Evolutionary conservation across 179 eudicot genomes (phyloP).

Genomic region (Amaranthus tricolor): DNA sequence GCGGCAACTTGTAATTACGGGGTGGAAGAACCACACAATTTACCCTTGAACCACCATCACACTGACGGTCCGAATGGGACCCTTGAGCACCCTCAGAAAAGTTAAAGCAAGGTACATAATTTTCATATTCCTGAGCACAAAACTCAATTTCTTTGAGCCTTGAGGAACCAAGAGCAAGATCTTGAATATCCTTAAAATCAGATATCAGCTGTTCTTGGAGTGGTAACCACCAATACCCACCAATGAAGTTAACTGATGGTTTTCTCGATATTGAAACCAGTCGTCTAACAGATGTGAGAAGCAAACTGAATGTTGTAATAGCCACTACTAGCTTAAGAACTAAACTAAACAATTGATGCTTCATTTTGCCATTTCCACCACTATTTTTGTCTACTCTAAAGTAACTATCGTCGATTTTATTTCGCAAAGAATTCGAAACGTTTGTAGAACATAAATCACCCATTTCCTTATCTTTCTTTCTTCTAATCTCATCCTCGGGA

Average conservation of each 20-base stretch:
- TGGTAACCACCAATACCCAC: slow-evolving; percentile 49
- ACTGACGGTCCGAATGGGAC: slow-evolving; percentile 60
- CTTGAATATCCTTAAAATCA: slow-evolving; percentile 73
- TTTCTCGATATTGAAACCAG: slow-evolving; percentile 51
- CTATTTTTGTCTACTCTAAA: slow-evolving; percentile 9
- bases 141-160: slow-evolving; percentile 68
- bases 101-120: slow-evolving; percentile 82
- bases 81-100: slow-evolving; percentile 42
- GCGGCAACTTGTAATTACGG: slow-evolving; percentile 66
- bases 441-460: slow-evolving; percentile 16
- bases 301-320: slow-evolving; percentile 47
- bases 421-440: slow-evolving; percentile 10
- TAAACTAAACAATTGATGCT: slow-evolving; percentile 14
- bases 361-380: slow-evolving; percentile 18
- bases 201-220: slow-evolving; percentile 86
- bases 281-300: slow-evolving; percentile 78
- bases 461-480: slow-evolving; percentile 25
- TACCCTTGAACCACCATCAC: slow-evolving; percentile 37
- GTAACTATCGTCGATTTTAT: slow-evolving; percentile 15
- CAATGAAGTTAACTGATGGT: slow-evolving; percentile 49
- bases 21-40: slow-evolving; percentile 77
- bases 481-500: slow-evolving; percentile 14
- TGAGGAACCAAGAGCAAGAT: slow-evolving; percentile 65
- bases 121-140: slow-evolving; percentile 67
- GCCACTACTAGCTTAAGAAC: slow-evolving; percentile 25